phyloP scores from a whole-genome alignment of 306 rosid species.

The Herpetospermum pedunculosum region DNA sequence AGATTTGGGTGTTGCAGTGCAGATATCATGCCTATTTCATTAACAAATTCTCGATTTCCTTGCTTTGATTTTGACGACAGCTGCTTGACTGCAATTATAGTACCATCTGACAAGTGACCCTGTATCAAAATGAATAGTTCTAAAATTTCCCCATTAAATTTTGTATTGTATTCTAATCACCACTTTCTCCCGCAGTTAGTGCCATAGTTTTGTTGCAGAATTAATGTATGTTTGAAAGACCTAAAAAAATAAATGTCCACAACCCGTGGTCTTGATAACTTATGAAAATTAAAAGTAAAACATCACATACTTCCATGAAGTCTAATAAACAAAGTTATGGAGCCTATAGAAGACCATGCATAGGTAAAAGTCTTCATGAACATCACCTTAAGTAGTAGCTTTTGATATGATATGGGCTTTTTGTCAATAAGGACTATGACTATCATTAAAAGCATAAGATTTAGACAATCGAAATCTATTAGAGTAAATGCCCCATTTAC shows the following conservation, averaged over 20 bases:
- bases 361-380: background rate
- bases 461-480: background rate
- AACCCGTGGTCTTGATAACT: background rate
- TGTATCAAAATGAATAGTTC: slow-evolving; percentile 21
- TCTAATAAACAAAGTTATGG: background rate
- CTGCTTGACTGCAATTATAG: slow-evolving; percentile 81
- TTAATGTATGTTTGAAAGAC: background rate
- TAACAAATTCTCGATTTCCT: slow-evolving; percentile 93
- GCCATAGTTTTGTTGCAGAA: background rate
- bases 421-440: background rate
- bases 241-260: background rate
- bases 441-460: background rate
- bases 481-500: slow-evolving; percentile 18
- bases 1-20: slow-evolving; percentile 92
- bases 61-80: slow-evolving; percentile 88
- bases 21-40: slow-evolving; percentile 89
- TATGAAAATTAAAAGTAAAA: background rate
- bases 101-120: slow-evolving; percentile 82
- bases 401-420: background rate
- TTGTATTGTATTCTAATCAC: background rate
- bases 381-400: background rate
- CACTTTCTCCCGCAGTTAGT: background rate
- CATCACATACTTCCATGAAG: background rate
- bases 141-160: background rate
- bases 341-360: background rate